Evolutionary conservation across 2,329 filamentous ascomycete species (phyloP).

Genomic region (Apiospora marii): DNA sequence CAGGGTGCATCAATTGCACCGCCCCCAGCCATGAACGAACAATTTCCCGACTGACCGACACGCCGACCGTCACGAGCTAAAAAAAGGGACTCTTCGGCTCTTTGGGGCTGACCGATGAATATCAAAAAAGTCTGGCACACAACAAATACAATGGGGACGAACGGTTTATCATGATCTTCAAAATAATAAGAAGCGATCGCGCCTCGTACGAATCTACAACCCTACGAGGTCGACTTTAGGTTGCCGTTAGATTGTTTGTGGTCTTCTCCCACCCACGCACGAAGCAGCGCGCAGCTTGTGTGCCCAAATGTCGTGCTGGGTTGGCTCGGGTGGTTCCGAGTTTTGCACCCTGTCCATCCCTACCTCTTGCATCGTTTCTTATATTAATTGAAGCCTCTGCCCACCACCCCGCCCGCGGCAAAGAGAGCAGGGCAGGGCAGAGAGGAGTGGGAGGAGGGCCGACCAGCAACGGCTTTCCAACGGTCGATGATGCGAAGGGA

Average conservation of each 20-base stretch:
- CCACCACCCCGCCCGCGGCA: not conserved
- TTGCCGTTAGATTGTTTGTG: not conserved
- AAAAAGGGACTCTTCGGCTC: not conserved
- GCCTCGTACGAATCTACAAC: not conserved
- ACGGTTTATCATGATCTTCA: not conserved
- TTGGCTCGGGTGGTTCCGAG: slow-evolving; percentile 3
- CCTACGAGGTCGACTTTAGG: not conserved
- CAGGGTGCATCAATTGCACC: slow-evolving; percentile 7
- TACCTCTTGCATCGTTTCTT: not conserved
- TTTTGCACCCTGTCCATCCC: not conserved
- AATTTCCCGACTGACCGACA: slow-evolving; percentile 7
- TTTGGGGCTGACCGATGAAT: too few species aligned
- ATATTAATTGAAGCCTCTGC: slow-evolving; percentile 13
- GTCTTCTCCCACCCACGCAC: not conserved
- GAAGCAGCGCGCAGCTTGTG: not conserved
- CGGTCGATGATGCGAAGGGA: not conserved
- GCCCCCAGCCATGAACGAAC: slow-evolving; percentile 4
- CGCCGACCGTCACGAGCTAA: not conserved
- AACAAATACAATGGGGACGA: not conserved
- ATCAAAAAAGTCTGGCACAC: not conserved
- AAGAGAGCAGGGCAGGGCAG: not conserved
- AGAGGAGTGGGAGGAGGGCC: too few species aligned
- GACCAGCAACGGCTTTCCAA: not conserved
- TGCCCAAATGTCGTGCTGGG: not conserved
- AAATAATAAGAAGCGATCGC: not conserved